phyloP scores from a whole-genome alignment of 805 yeast species.

The Starmerella apis region DNA sequence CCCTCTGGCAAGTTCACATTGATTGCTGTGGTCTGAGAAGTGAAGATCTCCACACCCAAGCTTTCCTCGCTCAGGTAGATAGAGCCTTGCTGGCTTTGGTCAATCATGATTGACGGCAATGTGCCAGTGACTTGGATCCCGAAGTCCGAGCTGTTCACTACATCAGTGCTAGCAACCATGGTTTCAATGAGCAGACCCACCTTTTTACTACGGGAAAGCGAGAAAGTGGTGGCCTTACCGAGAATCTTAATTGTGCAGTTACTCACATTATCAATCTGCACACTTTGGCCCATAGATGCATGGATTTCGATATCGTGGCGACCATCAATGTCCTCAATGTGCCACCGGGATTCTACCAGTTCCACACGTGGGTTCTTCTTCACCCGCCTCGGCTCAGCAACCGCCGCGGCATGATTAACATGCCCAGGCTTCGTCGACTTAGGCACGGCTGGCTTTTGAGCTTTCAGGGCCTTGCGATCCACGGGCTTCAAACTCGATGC shows the following conservation, averaged over 20 bases:
- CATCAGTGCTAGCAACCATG: constrained; percentile 76
- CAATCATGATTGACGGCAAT: constrained; percentile 75
- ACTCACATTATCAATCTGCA: constrained; percentile 73
- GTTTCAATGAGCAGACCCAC: constrained; percentile 74
- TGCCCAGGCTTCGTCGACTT: constrained; percentile 41
- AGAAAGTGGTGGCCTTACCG: constrained; percentile 85
- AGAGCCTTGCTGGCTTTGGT: constrained; percentile 78
- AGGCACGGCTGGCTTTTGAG: constrained; percentile 52
- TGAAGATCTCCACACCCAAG: constrained; percentile 65
- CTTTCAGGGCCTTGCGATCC: constrained; percentile 90
- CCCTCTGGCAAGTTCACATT: constrained; percentile 72
- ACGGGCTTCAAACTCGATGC: constrained; percentile 84
- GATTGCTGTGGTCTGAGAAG: constrained; percentile 74
- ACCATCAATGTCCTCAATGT: constrained; percentile 65
- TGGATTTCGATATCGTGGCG: constrained; percentile 58
- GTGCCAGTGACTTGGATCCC: constrained; percentile 78
- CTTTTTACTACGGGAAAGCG: constrained; percentile 60
- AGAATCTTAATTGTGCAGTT: constrained; percentile 67
- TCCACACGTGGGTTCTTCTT: constrained; percentile 53
- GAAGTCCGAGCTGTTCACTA: constrained; percentile 68
- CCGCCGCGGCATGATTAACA: constrained; percentile 21
- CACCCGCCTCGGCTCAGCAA: constrained; percentile 32
- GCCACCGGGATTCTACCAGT: constrained; percentile 80
- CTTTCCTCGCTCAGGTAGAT: constrained; percentile 66
- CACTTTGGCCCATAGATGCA: constrained; percentile 76